These are phyloP conservation scores for Podaxis sp. DNA, from an alignment of 768 basidiomycete species.

Conservation along the genomic window DNA sequence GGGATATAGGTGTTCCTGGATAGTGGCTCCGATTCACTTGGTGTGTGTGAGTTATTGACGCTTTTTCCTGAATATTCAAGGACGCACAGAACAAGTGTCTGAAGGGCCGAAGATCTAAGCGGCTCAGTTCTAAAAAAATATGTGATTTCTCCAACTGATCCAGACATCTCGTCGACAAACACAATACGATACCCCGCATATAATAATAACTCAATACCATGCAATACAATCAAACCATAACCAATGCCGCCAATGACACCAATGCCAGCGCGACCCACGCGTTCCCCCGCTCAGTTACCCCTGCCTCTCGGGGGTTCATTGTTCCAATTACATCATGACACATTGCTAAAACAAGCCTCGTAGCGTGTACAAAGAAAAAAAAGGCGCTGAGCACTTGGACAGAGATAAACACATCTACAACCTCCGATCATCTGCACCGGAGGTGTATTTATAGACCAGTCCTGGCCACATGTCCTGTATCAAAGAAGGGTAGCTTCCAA, in stretches of 20 bases:
- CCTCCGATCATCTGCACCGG: not conserved
- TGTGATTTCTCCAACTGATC: too few relatives aligned
- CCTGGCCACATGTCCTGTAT: too few relatives aligned
- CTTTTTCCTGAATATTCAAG: too few relatives aligned
- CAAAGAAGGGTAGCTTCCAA: not conserved
- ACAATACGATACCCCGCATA: not conserved
- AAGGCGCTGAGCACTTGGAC: not conserved
- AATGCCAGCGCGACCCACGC: not conserved
- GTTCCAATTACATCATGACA: not conserved
- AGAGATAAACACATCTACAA: not conserved
- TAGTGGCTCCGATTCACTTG: too few relatives aligned
- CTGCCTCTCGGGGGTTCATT: not conserved
- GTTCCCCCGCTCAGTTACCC: not conserved
- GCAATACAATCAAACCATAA: not conserved
- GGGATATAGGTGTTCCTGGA: too few relatives aligned
- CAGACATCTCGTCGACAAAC: too few relatives aligned
- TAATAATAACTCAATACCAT: not conserved
- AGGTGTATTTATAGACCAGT: not conserved
- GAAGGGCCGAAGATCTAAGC: too few relatives aligned
- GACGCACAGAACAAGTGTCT: too few relatives aligned
- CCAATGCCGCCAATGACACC: not conserved
- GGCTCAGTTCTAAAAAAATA: too few relatives aligned
- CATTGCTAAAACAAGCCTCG: not conserved
- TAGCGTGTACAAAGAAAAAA: not conserved
- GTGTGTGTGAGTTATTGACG: too few relatives aligned